phyloP scores from a whole-genome alignment of 2,329 filamentous ascomycete genomes.

The Scedosporium aurantiacum region DNA sequence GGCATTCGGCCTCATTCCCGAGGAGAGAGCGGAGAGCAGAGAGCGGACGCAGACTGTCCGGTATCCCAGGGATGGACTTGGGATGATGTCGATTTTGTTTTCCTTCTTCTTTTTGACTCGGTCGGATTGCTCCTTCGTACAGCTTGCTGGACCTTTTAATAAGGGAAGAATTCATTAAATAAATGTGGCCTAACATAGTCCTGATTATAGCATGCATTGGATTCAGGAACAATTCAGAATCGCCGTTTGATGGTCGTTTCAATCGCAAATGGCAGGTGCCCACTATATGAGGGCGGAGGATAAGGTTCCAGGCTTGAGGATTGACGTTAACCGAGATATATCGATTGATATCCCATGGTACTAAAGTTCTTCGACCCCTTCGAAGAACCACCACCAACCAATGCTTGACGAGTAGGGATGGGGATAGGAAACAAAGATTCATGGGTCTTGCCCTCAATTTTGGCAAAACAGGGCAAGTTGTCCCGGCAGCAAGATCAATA shows the following conservation, averaged over 20 bases:
- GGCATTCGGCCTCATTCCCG: background rate
- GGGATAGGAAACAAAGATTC: background rate
- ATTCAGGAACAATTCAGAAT: background rate
- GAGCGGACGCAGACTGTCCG: too few relatives aligned
- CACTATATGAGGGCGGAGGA: background rate
- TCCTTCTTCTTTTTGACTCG: too few relatives aligned
- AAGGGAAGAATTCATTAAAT: background rate
- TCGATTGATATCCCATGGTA: background rate
- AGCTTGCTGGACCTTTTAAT: background rate
- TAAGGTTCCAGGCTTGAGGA: slow-evolving; percentile 2
- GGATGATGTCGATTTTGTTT: too few relatives aligned
- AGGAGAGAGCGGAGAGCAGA: too few relatives aligned
- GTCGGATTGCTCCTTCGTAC: background rate
- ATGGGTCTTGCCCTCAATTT: background rate
- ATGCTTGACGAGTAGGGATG: background rate
- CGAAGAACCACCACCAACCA: background rate
- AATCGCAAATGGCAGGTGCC: slow-evolving; percentile 4
- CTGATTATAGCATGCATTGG: background rate
- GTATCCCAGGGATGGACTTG: too few relatives aligned
- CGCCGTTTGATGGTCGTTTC: slow-evolving; percentile 4
- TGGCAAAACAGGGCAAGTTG: slow-evolving; percentile 4
- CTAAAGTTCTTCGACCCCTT: background rate
- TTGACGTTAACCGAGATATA: slow-evolving; percentile 1
- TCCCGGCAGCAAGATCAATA: background rate
- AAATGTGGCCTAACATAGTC: background rate